Evolutionary conservation across 1,284 basidiomycete species (phyloP).

Genomic region (Irpex sp.): DNA sequence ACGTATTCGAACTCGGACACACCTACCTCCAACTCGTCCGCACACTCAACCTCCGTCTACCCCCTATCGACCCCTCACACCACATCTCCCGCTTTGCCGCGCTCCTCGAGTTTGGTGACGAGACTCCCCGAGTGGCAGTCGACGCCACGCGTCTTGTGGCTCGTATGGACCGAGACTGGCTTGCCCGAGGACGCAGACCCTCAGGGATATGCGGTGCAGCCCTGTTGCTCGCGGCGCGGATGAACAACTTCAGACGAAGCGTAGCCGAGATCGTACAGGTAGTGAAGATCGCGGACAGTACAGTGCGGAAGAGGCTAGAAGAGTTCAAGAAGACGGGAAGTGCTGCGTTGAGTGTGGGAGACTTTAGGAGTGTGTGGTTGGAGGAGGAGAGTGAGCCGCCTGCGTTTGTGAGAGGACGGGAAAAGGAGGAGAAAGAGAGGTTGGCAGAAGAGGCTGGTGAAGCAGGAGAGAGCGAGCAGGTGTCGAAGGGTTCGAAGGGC

Average conservation of each 20-base stretch:
- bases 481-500: constrained; percentile 20
- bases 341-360: constrained; percentile 81
- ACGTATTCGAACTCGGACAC: constrained; percentile 95
- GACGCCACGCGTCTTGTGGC: constrained; percentile 93
- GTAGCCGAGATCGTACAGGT: constrained; percentile 97
- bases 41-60: constrained; percentile 82
- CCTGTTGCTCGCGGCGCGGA: constrained; percentile 90
- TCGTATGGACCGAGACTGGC: constrained; percentile 97
- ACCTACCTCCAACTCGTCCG: constrained; percentile 94
- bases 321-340: constrained; percentile 92
- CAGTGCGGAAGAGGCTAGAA: constrained; percentile 89
- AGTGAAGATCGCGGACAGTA: constrained; percentile 96
- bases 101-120: constrained; percentile 95
- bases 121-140: constrained; percentile 86
- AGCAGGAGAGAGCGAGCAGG: constrained; percentile 20
- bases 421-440: constrained; percentile 60
- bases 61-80: constrained; percentile 92
- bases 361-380: constrained; percentile 90
- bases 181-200: constrained; percentile 90
- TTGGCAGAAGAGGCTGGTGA: constrained; percentile 31
- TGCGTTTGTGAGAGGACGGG: constrained; percentile 73
- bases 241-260: constrained; percentile 95
- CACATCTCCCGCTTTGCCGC: constrained; percentile 96
- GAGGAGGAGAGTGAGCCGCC: constrained; percentile 91
- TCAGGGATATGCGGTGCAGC: constrained; percentile 98